Percentiles rank a stretch among this genome's conserved stretches.
These are phyloP conservation scores for Peronosclerospora sorghi DNA, from an alignment of 352 stramenopile genomes.

Conservation along the genomic window DNA sequence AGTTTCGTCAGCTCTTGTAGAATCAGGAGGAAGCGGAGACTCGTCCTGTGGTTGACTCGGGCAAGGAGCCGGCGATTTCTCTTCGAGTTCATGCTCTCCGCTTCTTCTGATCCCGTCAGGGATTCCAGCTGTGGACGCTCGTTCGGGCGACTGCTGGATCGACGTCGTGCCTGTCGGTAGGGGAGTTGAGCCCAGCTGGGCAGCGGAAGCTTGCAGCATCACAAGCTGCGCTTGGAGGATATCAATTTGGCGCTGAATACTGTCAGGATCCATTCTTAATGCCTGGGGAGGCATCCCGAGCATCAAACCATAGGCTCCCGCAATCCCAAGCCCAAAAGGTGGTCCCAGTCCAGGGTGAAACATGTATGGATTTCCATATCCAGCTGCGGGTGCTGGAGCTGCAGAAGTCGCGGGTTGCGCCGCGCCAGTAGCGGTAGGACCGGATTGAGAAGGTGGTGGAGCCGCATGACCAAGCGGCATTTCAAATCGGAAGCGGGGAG, in stretches of 20 bases:
- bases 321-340: constrained; percentile 46
- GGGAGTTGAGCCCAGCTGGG: constrained; percentile 7
- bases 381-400: constrained; percentile 15
- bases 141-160: constrained; percentile 5
- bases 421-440: constrained; percentile 4
- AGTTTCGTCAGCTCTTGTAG: too few relatives aligned
- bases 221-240: constrained; percentile 37
- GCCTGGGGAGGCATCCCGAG: constrained; percentile 26
- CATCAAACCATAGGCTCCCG: constrained; percentile 44
- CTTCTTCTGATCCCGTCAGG: background rate
- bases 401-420: constrained; percentile 4
- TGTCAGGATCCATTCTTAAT: constrained; percentile 33
- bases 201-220: constrained; percentile 29
- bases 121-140: background rate
- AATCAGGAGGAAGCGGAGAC: constrained; percentile 18
- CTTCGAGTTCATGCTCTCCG: constrained; percentile 24
- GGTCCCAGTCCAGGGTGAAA: constrained; percentile 29
- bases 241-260: constrained; percentile 44
- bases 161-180: constrained; percentile 7
- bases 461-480: constrained; percentile 19
- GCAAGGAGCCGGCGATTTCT: constrained; percentile 22
- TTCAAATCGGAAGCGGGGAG: constrained; percentile 21
- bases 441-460: constrained; percentile 10
- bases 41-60: constrained; percentile 2
- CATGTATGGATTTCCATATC: constrained; percentile 52